A percentile compares a stretch with the other conserved stretches of the same genome.
Evolutionary conservation across 2,329 filamentous ascomycete genomes (phyloP).

Genomic region (Alternaria sp.): DNA sequence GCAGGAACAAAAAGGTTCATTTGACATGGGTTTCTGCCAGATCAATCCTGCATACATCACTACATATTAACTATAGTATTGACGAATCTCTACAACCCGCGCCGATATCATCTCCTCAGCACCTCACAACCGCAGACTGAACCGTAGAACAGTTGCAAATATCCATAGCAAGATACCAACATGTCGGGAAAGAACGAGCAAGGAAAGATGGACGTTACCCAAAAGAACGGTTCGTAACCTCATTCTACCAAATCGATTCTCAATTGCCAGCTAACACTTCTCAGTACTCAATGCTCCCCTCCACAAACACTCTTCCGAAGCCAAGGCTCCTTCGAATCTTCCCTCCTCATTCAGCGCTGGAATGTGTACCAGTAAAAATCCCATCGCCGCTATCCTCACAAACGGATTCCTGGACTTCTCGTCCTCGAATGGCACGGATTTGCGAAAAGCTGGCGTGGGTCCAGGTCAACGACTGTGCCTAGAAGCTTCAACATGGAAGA

Average conservation of each 20-base stretch:
- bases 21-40: neutral
- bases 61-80: neutral
- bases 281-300: constrained; percentile 38
- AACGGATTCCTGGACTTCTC: constrained; percentile 68
- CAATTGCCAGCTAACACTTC: neutral
- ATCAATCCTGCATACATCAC: neutral
- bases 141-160: constrained; percentile 9
- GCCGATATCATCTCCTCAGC: neutral
- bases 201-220: constrained; percentile 35
- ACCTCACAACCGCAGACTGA: neutral
- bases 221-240: constrained; percentile 34
- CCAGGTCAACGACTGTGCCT: constrained; percentile 68
- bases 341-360: constrained; percentile 22
- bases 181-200: constrained; percentile 35
- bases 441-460: constrained; percentile 62
- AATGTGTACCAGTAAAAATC: constrained; percentile 28
- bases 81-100: neutral
- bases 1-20: neutral
- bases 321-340: constrained; percentile 8
- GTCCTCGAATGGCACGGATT: constrained; percentile 64
- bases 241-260: neutral
- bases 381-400: constrained; percentile 64
- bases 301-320: constrained; percentile 29
- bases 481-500: constrained; percentile 64
- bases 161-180: neutral